phyloP scores from a whole-genome alignment of 75 land plant genomes.

The Selaginella moellendorffii region DNA sequence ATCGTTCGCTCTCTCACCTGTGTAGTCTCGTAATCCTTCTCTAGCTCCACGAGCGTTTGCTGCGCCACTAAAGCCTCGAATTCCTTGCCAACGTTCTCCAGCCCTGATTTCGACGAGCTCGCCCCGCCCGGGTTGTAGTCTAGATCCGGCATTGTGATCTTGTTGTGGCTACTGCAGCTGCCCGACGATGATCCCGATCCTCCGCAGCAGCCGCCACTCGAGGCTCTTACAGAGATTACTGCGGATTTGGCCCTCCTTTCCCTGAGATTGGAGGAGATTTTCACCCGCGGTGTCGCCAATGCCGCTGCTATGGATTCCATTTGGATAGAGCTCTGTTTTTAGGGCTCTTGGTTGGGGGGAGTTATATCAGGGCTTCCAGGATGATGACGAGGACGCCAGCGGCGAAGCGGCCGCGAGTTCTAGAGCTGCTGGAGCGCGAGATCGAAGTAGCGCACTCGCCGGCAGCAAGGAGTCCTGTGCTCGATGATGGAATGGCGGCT shows the following conservation, averaged over 20 bases:
- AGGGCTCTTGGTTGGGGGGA: not conserved
- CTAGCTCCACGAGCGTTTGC: not conserved
- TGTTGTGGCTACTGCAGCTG: not conserved
- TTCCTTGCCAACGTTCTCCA: not conserved
- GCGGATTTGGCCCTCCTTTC: not conserved
- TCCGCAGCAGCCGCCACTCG: not conserved
- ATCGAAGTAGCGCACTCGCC: not conserved
- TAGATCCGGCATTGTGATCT: not conserved
- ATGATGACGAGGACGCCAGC: not conserved
- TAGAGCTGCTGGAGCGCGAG: too few relatives aligned
- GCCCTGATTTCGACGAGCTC: too few relatives aligned
- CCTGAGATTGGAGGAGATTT: too few relatives aligned
- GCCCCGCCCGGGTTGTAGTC: not conserved
- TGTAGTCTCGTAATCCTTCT: too few relatives aligned
- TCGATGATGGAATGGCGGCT: not conserved
- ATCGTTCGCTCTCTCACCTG: too few relatives aligned
- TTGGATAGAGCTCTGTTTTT: not conserved
- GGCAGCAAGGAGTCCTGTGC: not conserved
- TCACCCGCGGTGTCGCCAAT: not conserved
- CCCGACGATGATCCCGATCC: not conserved
- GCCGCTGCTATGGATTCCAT: not conserved
- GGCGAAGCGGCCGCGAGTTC: not conserved
- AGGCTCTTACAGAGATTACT: not conserved
- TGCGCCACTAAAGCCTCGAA: too few relatives aligned
- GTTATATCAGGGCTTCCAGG: not conserved